A percentile compares a stretch with the other conserved stretches of the same genome.
phyloP scores from a whole-genome alignment of 352 stramenopile genomes.

The Phytophthora sansomeana region DNA sequence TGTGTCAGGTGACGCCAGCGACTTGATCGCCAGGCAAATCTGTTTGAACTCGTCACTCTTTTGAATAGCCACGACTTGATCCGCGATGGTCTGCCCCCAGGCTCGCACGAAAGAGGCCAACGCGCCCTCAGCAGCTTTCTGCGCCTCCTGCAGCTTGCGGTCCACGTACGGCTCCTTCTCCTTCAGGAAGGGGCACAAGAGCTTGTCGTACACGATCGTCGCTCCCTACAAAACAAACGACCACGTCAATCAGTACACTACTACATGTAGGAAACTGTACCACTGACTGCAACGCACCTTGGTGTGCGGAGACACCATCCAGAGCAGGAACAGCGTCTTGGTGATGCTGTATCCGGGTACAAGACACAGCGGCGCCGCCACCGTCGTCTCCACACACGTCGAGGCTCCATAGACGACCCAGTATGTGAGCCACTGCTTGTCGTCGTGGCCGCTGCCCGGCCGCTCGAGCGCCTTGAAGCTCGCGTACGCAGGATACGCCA shows the following conservation, averaged over 20 bases:
- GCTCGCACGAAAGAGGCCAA: constrained; percentile 58
- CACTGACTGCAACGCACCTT: constrained; percentile 46
- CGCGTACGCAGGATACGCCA: constrained; percentile 73
- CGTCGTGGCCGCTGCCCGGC: constrained; percentile 48
- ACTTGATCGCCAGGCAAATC: constrained; percentile 51
- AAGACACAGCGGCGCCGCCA: constrained; percentile 56
- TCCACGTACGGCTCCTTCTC: constrained; percentile 79
- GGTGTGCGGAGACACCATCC: constrained; percentile 95
- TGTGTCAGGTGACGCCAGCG: constrained; percentile 27
- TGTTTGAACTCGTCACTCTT: constrained; percentile 63
- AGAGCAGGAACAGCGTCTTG: constrained; percentile 96
- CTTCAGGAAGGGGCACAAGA: constrained; percentile 71
- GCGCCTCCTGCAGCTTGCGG: constrained; percentile 61
- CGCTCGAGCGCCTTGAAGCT: constrained; percentile 84
- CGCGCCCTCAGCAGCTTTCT: constrained; percentile 53
- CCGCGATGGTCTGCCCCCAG: constrained; percentile 55
- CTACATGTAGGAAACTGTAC: background rate
- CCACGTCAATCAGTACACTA: constrained; percentile 3
- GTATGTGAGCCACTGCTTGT: constrained; percentile 94
- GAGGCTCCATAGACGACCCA: constrained; percentile 97
- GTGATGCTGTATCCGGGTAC: constrained; percentile 96
- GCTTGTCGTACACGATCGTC: constrained; percentile 68
- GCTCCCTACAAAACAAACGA: constrained; percentile 45
- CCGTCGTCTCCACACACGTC: constrained; percentile 90
- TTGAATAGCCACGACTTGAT: constrained; percentile 56